Percentiles rank a stretch among this genome's conserved stretches.
phyloP scores from a whole-genome alignment of 2,329 filamentous ascomycete genomes.

The Dendryphion nanum region DNA sequence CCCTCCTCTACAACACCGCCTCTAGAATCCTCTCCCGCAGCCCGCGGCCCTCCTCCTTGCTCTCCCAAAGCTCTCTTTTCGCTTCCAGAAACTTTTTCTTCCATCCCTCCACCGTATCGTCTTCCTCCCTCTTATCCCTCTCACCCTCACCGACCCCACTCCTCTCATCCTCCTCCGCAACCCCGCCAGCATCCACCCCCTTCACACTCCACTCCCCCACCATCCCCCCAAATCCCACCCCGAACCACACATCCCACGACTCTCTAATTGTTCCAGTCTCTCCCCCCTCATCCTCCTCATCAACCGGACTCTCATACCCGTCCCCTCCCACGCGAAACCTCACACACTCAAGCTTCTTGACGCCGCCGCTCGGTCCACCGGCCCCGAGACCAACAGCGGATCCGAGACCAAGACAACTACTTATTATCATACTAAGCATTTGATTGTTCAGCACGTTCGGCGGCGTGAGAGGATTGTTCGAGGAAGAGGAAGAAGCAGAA shows the following conservation, averaged over 20 bases:
- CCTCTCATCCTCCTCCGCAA: slow-evolving; percentile 6
- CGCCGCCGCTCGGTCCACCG: slow-evolving; percentile 29
- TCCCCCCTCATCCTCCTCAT: slow-evolving; percentile 39
- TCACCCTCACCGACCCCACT: slow-evolving; percentile 5
- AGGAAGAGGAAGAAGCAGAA: slow-evolving; percentile 6
- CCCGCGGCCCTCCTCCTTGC: slow-evolving; percentile 30
- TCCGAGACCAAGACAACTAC: slow-evolving; percentile 42
- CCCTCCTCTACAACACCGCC: slow-evolving; percentile 36
- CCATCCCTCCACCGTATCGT: slow-evolving; percentile 25
- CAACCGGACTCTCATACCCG: slow-evolving; percentile 40
- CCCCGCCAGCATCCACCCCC: slow-evolving; percentile 26
- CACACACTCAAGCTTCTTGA: slow-evolving; percentile 42
- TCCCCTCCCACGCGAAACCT: slow-evolving; percentile 43
- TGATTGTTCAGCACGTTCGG: slow-evolving; percentile 35
- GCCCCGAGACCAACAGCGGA: slow-evolving; percentile 37
- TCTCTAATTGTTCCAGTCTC: slow-evolving; percentile 30
- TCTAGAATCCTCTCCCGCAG: slow-evolving; percentile 41
- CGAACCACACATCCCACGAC: slow-evolving; percentile 47
- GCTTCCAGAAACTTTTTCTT: slow-evolving; percentile 33
- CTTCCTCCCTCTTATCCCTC: slow-evolving; percentile 10
- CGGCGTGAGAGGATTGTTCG: slow-evolving; percentile 11
- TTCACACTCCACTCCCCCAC: slow-evolving; percentile 45
- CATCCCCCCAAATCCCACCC: slow-evolving; percentile 41
- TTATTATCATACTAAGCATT: slow-evolving; percentile 40
- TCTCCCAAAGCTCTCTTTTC: slow-evolving; percentile 35